A percentile compares a stretch with the other conserved stretches of the same genome.
phyloP scores from a whole-genome alignment of 805 yeast species.

The Wickerhamomyces subpelliculosus region DNA sequence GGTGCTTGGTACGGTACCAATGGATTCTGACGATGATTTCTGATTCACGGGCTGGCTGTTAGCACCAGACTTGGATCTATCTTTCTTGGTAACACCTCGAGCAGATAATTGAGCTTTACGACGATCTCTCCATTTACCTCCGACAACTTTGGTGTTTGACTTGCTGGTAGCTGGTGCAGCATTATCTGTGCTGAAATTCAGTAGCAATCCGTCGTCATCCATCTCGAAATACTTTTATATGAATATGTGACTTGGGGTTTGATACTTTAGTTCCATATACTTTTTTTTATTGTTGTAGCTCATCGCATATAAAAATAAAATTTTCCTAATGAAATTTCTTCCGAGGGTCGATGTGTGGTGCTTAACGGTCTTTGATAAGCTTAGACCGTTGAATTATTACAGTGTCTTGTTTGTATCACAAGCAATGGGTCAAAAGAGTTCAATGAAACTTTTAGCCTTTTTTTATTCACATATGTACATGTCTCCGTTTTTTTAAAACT shows the following conservation, averaged over 20 bases:
- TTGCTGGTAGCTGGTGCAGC: constrained; percentile 14
- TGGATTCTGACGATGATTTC: background rate
- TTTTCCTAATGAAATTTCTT: too few species aligned
- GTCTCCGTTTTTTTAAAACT: too few species aligned
- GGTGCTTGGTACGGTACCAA: background rate
- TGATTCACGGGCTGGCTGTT: constrained; percentile 6
- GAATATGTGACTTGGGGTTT: too few species aligned
- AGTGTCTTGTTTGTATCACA: too few species aligned
- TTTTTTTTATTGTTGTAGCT: too few species aligned
- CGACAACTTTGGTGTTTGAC: constrained; percentile 39
- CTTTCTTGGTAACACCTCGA: constrained; percentile 15
- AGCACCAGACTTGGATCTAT: constrained; percentile 3
- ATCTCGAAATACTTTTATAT: constrained; percentile 4
- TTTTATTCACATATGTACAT: too few species aligned
- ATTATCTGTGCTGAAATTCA: constrained; percentile 60
- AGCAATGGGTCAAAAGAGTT: too few species aligned
- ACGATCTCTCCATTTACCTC: constrained; percentile 82
- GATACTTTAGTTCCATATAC: too few species aligned
- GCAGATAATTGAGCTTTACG: constrained; percentile 33
- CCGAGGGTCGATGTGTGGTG: too few species aligned
- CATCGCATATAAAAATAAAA: background rate
- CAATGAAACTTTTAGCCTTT: too few species aligned
- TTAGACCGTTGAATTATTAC: too few species aligned
- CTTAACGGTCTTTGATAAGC: too few species aligned
- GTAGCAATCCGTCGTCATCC: constrained; percentile 62